These are phyloP conservation scores for Dictyostelium capitatum DNA, from an alignment of 78 protist genomes.

Conservation along the genomic window DNA sequence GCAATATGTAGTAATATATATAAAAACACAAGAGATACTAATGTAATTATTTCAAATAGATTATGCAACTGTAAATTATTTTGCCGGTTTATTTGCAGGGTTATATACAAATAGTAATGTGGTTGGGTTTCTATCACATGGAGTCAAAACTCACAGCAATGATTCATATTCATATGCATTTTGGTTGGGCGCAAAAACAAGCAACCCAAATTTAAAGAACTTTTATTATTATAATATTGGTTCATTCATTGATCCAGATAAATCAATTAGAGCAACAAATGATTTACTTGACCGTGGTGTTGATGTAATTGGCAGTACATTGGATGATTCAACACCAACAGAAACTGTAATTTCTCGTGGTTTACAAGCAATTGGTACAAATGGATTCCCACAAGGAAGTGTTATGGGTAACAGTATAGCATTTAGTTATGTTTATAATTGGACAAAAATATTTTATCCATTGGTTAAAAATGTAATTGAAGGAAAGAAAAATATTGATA, in stretches of 20 bases:
- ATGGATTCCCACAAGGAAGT: slow-evolving; percentile 31
- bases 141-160: neutral
- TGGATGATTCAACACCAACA: slow-evolving; percentile 22
- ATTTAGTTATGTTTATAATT: slow-evolving; percentile 16
- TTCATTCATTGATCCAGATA: neutral
- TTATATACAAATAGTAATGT: neutral
- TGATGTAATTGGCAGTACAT: slow-evolving; percentile 18
- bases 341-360: neutral
- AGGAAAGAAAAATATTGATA: neutral
- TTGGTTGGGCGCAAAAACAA: neutral
- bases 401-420: slow-evolving; percentile 25
- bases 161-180: slow-evolving; percentile 9
- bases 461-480: neutral
- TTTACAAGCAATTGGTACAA: slow-evolving; percentile 34
- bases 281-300: neutral
- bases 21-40: too few species aligned
- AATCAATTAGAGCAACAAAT: slow-evolving; percentile 27
- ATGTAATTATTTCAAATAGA: neutral
- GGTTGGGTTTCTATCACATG: slow-evolving; percentile 11
- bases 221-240: slow-evolving; percentile 36
- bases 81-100: slow-evolving; percentile 38
- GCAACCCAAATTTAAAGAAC: neutral
- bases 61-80: slow-evolving; percentile 3
- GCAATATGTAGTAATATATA: too few species aligned
- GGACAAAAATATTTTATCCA: slow-evolving; percentile 25